Conservation (phyloP, 1,139 yeast species). For the Yamadazyma kanchanaburiensis region DNA sequence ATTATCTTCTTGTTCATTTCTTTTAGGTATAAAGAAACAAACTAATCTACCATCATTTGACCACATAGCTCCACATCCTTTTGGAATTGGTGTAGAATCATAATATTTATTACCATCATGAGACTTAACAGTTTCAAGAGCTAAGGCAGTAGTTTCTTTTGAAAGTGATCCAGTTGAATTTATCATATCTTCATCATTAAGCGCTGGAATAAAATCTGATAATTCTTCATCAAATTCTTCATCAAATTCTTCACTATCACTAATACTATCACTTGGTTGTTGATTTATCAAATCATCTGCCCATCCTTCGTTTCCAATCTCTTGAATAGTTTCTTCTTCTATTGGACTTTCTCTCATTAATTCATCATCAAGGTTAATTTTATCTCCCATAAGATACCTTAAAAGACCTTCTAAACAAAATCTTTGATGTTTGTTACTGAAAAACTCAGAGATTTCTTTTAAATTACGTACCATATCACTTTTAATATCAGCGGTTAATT, state of each 20-base stretch:
- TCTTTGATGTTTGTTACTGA: slow-evolving; percentile 50
- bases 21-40: slow-evolving; percentile 74
- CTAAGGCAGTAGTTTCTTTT: slow-evolving; percentile 16
- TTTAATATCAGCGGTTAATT: slow-evolving; percentile 46
- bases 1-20: slow-evolving; percentile 26
- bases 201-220: slow-evolving; percentile 31
- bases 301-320: slow-evolving; percentile 44
- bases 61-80: slow-evolving; percentile 93
- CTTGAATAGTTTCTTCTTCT: slow-evolving; percentile 21
- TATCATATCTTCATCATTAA: slow-evolving; percentile 25
- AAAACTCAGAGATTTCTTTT: slow-evolving; percentile 53
- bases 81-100: slow-evolving; percentile 88
- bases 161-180: slow-evolving; percentile 14
- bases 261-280: slow-evolving; percentile 34
- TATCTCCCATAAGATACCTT: slow-evolving; percentile 79
- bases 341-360: slow-evolving; percentile 23
- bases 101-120: slow-evolving; percentile 21
- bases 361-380: slow-evolving; percentile 48
- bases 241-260: slow-evolving; percentile 17
- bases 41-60: slow-evolving; percentile 72
- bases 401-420: slow-evolving; percentile 83
- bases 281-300: slow-evolving; percentile 42
- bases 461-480: slow-evolving; percentile 50
- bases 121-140: slow-evolving; percentile 12
- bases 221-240: slow-evolving; percentile 19